Base-by-base conservation (phyloP, 306 rosid genomes). In the Castanospermum australe region DNA sequence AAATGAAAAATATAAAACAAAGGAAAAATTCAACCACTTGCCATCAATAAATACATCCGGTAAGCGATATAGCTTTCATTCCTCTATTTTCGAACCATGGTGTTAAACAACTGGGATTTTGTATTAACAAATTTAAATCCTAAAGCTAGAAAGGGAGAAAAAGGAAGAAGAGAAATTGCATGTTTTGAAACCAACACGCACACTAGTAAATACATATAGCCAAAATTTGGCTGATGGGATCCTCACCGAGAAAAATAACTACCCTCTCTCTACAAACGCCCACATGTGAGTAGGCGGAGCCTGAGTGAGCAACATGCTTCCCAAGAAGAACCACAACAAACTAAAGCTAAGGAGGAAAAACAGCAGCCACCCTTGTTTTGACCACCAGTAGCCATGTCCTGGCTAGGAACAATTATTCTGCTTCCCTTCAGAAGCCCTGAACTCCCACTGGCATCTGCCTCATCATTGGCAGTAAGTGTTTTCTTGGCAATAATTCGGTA, bases 401-500 rank as follows among this genome's bases (percentile, higher is more conserved):
- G 89, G 71, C 41, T 35, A 21, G 94, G 94, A 81, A 94, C 91
- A 80, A 88, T 35, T 48, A 94, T 92, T 42, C 68, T 85, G 25
- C 87, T 94, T 73, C 97, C 97, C 73, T 79, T 92, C n/a, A 92
- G 82, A 70, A 89, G 86, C 47, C 86, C 87, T 2, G 94, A 22
- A 74, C 8, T 75, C 25, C 86, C 88, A 68, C 15, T 71, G 2
- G 88, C 67, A 50, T 86, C 90, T 30, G 41, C 30, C 17, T 71
- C 87, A 4, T 70, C 97, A 70, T 66, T 76, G 0, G 87, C 76
- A 48, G 87, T 73, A 28, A 94, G 94, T 15, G 87, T 71, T 76
- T 89, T 94, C 88, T 86, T 92, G 70, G 92, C 86, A 64, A 90
- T 85, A 12, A 91, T 86, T 68, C 86, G 79, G 80, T 94, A 94